Base-by-base conservation (phyloP, 345 rosid genomes). In the Pelargonium nanum region DNA sequence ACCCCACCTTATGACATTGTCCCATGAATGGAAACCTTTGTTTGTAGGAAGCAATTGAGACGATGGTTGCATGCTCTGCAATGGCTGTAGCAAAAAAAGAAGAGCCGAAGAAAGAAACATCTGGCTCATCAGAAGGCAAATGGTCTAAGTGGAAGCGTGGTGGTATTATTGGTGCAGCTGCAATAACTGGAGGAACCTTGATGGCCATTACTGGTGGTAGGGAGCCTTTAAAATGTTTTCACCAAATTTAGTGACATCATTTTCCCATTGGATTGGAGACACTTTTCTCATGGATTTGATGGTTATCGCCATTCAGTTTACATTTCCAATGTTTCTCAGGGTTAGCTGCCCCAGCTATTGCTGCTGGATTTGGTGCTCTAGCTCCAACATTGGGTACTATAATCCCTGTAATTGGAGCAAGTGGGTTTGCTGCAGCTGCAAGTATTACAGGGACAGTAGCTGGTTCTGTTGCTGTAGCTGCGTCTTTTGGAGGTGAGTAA, bases 381-480 rank as follows among this genome's bases (percentile, higher is more conserved):
- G 98, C 98, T 68, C 98, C 98, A 57, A 89, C 89, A 22, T 63
- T 92, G 56, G 98, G 98, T 58, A 85, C 98, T 65, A 65, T 91
- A 62, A 71, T 91, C 56, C 98, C 98, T 16, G 92, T 91, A 54
- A 91, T 91, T 67, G 98, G 98, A 68, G 98, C 95, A 32, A 74
- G 89, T 74, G 98, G 98, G 65, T 91, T 91, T 75, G 96, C 98
- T 66, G 96, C 98, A 53, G 98, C 84, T 45, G 98, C 98, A 22
- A 92, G 83, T 60, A 97, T 93, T 72, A 93, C 96, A 15, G 97
- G 98, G 82, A 83, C 93, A 60, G 86, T 87, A 61, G 93, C 85
- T 78, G 98, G 98, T 57, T 92, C 98, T 57, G 98, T 92, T 82
- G 97, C 97, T 34, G 98, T 92, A 72, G 97, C 95, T 64, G 98